Base-by-base conservation (phyloP, 768 basidiomycete species). In the Mycena vulgaris region DNA sequence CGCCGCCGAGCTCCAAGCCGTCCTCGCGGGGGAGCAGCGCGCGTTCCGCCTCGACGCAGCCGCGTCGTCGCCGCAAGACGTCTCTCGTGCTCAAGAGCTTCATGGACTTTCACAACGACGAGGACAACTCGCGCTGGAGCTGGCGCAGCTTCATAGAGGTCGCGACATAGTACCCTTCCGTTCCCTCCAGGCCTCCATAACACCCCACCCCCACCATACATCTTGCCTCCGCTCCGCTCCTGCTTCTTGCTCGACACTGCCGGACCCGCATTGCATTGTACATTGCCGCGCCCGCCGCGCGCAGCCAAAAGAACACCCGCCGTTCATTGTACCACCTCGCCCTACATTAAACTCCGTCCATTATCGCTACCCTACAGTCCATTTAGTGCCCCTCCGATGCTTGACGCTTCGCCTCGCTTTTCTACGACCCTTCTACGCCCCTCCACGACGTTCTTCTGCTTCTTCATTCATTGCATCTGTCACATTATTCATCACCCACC, bases 71-170 rank as follows among this genome's bases (percentile, higher is more conserved):
- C 25, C 77, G 83, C 59, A 78, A 82, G 51, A 84, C 87, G n/a
- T 80, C 84, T 75, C 81, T 86, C 42, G 82, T 82, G 3, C 76
- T 88, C 30, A 80, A 79, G 55, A 86, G 84, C 60, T 88, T 88
- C 69, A 87, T 88, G 71, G 86, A 88, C 73, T 77, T 88, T 69
- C 80, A 69, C 57, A 68, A 81, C 70, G 84, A 87, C 53, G 83
- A 84, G 28, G 80, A 82, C 57, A 58, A 69, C 19, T 75, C 80
- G 45, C 76, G 79, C 21, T 80, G 82, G 73, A 80, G 83, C 70
- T 88, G 86, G 87, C 81, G 84, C 59, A 85, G 84, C 77, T 83
- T 87, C 71, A 82, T 88, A 75, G 86, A 88, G 79, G 81, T 87
- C 56, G 65, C 72, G 27, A 68, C 72, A 3, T 73, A 69, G 53